Evolutionary conservation across 1,139 yeast genomes (phyloP).

Genomic region (Suhomyces chickasaworum): DNA sequence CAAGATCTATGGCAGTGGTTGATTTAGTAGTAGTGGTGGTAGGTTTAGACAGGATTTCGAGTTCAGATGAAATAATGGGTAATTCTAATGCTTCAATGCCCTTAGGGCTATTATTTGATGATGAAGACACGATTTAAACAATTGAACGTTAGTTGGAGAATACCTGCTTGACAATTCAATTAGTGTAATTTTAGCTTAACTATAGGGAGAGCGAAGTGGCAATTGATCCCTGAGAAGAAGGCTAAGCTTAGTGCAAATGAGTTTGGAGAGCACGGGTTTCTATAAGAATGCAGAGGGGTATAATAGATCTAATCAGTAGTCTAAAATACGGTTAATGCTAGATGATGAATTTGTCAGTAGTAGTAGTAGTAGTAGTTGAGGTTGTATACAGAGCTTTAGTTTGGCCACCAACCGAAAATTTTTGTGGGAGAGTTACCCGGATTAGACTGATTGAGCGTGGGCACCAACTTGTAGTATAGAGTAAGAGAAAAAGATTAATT

Average conservation of each 20-base stretch:
- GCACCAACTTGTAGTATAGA: too few relatives aligned
- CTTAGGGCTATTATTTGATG: constrained; percentile 33
- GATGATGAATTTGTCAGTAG: constrained; percentile 1
- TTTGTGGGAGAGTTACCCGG: constrained; percentile 20
- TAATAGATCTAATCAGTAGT: constrained; percentile 39
- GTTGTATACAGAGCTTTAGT: constrained; percentile 3
- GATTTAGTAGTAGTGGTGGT: not conserved
- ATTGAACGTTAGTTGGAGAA: constrained; percentile 2
- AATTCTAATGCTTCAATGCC: constrained; percentile 25
- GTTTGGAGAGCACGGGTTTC: not conserved
- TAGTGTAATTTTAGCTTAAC: not conserved
- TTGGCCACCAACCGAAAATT: constrained; percentile 18
- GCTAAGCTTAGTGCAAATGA: constrained; percentile 1
- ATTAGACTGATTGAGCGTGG: constrained; percentile 4
- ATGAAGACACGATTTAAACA: constrained; percentile 33
- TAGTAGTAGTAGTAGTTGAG: too few relatives aligned
- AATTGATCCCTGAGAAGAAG: constrained; percentile 1
- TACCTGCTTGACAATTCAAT: constrained; percentile 3
- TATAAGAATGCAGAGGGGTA: constrained; percentile 13
- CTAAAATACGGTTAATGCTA: constrained; percentile 21
- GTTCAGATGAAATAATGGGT: constrained; percentile 10
- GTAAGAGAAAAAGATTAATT: too few relatives aligned
- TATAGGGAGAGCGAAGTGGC: not conserved
- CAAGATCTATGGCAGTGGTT: not conserved
- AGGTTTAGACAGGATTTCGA: constrained; percentile 5